Base-by-base conservation (phyloP, 805 yeast genomes). In the Jamesozyma rosinii region DNA sequence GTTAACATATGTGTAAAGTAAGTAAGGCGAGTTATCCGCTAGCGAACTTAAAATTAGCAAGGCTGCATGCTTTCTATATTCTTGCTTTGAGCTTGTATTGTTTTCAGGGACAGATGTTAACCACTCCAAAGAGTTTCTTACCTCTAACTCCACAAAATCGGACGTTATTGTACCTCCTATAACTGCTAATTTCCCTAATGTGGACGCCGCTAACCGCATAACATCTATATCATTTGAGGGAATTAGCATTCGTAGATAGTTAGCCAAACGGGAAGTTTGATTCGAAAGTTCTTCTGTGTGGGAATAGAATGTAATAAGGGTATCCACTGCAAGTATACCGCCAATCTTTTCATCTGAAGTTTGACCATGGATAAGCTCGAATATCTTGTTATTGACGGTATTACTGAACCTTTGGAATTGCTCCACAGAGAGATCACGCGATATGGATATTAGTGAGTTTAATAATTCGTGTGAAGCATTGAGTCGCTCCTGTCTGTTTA, bases 61-160 rank as follows among this genome's bases (percentile, higher is more conserved):
- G 1, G 97, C 95, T 0, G 97, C 96, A 58, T 90, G 97, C 49
- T 92, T 77, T 54, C 94, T 76, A 37, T 76, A 75, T 53, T 87
- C 95, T 54, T 83, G 87, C 50, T 86, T 81, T 49, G 88, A 95
- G 41, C 56, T 63, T 2, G 64, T 57, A n/a, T 61, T 55, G 38
- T 53, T 57, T 47, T 63, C 67, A 13, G 65, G 62, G 11, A 63
- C 54, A n/a, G 82, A 73, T 29, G 86, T 84, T 20, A 90, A 72
- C 90, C 96, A 83, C 62, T 92, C 98, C 40, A 90, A 71, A 33
- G 95, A 86, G 39, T 84, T 73, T 56, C 83, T 85, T 8, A 92
- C 92, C 61, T 90, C 96, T 53, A 78, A 83, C 48, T 90, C 97
- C 22, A 92, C 96, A 60, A 90, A 83, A 40, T 88, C 96, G 0